A percentile compares a stretch with the other conserved stretches of the same genome.
These are phyloP conservation scores for Paraconiothyrium brasiliense DNA, from an alignment of 2,329 filamentous ascomycete species.

Conservation along the genomic window DNA sequence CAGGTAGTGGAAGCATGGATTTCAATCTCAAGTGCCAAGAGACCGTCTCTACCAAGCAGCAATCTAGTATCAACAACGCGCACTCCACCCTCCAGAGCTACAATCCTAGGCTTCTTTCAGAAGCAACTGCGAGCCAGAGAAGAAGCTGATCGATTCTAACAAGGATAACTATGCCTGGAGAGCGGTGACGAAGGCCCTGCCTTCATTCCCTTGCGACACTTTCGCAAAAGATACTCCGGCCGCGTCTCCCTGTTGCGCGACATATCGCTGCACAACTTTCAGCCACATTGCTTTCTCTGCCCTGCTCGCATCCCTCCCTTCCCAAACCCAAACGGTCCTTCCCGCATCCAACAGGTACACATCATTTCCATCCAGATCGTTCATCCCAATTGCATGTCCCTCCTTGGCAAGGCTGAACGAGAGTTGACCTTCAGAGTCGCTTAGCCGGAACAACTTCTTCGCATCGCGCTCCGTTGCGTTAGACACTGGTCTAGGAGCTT, in stretches of 20 bases:
- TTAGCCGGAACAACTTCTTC: slow-evolving; percentile 68
- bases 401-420: slow-evolving; percentile 68
- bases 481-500: slow-evolving; percentile 54
- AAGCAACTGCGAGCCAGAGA: slow-evolving; percentile 1
- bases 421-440: slow-evolving; percentile 67
- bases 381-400: slow-evolving; percentile 54
- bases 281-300: slow-evolving; percentile 70
- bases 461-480: slow-evolving; percentile 30
- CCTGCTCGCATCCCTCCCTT: slow-evolving; percentile 66
- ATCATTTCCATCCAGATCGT: slow-evolving; percentile 67
- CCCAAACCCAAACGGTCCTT: slow-evolving; percentile 71
- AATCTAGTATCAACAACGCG: background rate
- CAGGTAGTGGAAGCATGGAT: background rate
- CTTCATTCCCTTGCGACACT: slow-evolving; percentile 66
- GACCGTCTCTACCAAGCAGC: background rate
- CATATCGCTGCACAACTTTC: slow-evolving; percentile 66
- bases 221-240: slow-evolving; percentile 62
- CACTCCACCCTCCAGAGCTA: background rate
- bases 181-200: slow-evolving; percentile 61
- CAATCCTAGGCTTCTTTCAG: background rate
- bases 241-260: slow-evolving; percentile 56
- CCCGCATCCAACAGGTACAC: slow-evolving; percentile 71
- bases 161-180: slow-evolving; percentile 42
- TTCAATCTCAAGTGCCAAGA: slow-evolving; percentile 3
- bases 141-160: background rate